These are phyloP conservation scores for Colletotrichum lentis DNA, from an alignment of 2,329 filamentous ascomycete species.

Conservation along the genomic window DNA sequence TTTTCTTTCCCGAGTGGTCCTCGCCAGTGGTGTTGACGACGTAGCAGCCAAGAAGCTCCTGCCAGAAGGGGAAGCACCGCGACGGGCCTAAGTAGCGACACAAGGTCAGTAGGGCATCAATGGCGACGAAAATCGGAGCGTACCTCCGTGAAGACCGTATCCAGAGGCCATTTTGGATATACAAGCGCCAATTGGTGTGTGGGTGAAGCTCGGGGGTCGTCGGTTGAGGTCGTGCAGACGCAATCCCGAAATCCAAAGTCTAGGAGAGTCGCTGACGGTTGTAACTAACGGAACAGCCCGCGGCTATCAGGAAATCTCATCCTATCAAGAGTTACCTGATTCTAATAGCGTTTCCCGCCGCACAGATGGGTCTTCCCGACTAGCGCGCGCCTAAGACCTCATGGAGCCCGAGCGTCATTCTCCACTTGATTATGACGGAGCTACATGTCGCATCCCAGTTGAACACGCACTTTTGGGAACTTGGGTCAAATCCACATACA, in stretches of 20 bases:
- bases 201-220: conserved; percentile 35
- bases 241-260: conserved; percentile 23
- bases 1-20: conserved; percentile 82
- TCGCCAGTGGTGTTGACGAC: conserved; percentile 88
- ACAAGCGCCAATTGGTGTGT: conserved; percentile 43
- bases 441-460: conserved; percentile 18
- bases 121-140: not conserved
- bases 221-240: conserved; percentile 9
- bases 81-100: conserved; percentile 58
- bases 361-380: not conserved
- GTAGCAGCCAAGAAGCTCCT: conserved; percentile 98
- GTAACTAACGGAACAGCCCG: conserved; percentile 21
- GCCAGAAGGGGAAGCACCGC: conserved; percentile 99
- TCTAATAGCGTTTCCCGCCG: not conserved
- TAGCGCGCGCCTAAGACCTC: conserved; percentile 23
- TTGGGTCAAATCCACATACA: conserved; percentile 6
- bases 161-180: conserved; percentile 74
- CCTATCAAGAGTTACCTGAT: conserved; percentile 34
- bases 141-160: conserved; percentile 83
- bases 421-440: conserved; percentile 29
- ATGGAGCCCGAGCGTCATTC: not conserved
- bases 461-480: conserved; percentile 15
- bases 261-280: conserved; percentile 3
- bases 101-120: conserved; percentile 40
- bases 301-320: conserved; percentile 21